These are phyloP conservation scores for Tuber magnatum DNA, from an alignment of 495 filamentous ascomycete genomes.

Conservation along the genomic window DNA sequence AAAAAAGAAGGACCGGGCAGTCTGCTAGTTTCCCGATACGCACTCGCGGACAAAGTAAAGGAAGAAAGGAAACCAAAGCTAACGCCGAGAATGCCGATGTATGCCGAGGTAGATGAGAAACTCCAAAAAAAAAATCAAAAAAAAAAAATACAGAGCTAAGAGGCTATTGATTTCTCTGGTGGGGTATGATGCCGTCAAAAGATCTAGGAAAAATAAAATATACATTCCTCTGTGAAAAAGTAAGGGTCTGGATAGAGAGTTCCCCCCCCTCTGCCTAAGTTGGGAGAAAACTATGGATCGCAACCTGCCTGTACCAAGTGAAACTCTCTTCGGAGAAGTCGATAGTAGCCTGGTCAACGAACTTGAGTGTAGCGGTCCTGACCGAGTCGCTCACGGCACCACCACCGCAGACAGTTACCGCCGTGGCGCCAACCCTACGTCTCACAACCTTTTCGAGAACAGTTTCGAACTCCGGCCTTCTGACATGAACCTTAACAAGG, in stretches of 20 bases:
- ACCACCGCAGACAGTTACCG: constrained; percentile 82
- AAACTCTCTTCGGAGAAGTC: constrained; percentile 87
- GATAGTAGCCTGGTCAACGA: constrained; percentile 57
- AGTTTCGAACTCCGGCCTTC: constrained; percentile 71
- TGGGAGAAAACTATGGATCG: not conserved
- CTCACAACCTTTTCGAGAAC: constrained; percentile 63
- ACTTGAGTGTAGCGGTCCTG: constrained; percentile 59
- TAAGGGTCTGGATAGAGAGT: not conserved
- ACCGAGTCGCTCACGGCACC: constrained; percentile 80
- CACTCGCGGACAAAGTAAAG: not conserved
- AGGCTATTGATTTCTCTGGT: not conserved
- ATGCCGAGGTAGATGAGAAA: not conserved
- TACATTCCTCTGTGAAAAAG: not conserved
- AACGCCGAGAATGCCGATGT: not conserved
- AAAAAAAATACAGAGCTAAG: not conserved
- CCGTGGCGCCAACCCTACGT: constrained; percentile 75
- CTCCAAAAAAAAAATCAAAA: not conserved
- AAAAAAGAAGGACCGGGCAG: not conserved
- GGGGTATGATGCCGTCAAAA: not conserved
- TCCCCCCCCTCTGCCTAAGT: not conserved
- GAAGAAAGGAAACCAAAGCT: not conserved
- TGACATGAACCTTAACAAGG: constrained; percentile 78
- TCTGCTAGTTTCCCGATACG: not conserved
- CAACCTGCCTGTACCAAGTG: constrained; percentile 57
- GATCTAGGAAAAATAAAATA: not conserved